Conservation (phyloP, 805 yeast species). For the Cyberlindnera xylosilytica region DNA sequence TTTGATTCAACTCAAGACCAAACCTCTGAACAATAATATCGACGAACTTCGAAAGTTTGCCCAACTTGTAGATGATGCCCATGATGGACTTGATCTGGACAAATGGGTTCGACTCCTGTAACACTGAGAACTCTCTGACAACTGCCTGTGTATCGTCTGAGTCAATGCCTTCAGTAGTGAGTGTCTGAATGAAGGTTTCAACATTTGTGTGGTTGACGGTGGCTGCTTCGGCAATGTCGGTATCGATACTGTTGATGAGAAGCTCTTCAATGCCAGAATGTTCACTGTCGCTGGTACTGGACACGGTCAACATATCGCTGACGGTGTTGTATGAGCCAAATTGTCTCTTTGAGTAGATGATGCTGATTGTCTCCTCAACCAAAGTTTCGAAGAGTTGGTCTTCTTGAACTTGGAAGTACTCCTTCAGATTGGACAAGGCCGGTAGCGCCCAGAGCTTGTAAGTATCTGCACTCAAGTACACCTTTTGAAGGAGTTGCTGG, state of each 20-base stretch:
- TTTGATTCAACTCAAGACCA: constrained; percentile 58
- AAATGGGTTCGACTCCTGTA: constrained; percentile 44
- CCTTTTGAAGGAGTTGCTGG: constrained; percentile 48
- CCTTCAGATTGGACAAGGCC: constrained; percentile 48
- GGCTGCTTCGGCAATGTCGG: constrained; percentile 52
- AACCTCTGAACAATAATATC: constrained; percentile 51
- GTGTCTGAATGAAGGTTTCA: constrained; percentile 32
- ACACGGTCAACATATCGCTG: constrained; percentile 14
- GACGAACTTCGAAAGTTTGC: constrained; percentile 56
- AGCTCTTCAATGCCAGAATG: constrained; percentile 50
- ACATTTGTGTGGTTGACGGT: constrained; percentile 34
- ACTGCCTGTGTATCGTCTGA: constrained; percentile 28
- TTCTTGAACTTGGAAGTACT: constrained; percentile 52
- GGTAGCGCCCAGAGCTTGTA: constrained; percentile 57
- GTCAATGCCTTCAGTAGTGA: constrained; percentile 15
- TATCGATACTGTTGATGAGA: constrained; percentile 52
- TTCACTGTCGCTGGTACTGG: constrained; percentile 13
- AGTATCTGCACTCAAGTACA: constrained; percentile 43
- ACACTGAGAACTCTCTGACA: constrained; percentile 29
- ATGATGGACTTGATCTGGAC: constrained; percentile 51
- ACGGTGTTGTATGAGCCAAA: constrained; percentile 22
- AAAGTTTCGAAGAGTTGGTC: constrained; percentile 65
- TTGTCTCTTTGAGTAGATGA: constrained; percentile 55
- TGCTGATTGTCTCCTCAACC: constrained; percentile 71
- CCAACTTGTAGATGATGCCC: constrained; percentile 55